Conservation (phyloP, 495 filamentous ascomycete genomes). For the Talaromyces proteolyticus region DNA sequence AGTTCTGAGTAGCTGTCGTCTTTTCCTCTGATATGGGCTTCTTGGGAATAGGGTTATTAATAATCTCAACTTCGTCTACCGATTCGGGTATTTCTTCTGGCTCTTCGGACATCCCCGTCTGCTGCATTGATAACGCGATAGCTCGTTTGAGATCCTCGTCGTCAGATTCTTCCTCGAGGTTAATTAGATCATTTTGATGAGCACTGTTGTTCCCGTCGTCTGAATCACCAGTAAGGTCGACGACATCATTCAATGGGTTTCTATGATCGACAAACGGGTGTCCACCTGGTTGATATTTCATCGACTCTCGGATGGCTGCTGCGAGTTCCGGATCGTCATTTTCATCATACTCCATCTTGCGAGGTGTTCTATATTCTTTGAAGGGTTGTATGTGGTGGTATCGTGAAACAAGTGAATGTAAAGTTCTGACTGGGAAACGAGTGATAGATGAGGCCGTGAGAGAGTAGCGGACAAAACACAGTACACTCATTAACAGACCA, state of each 20-base stretch:
- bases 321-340: not conserved
- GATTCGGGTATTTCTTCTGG: not conserved
- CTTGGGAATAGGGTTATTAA: not conserved
- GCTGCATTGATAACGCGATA: conserved; percentile 46
- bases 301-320: not conserved
- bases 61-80: not conserved
- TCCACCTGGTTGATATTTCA: not conserved
- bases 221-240: conserved; percentile 35
- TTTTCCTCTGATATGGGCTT: not conserved
- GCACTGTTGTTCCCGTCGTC: conserved; percentile 23
- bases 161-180: conserved; percentile 28
- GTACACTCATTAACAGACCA: not conserved
- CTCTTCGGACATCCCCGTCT: conserved; percentile 1
- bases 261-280: not conserved
- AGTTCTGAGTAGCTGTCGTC: not conserved
- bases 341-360: not conserved
- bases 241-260: conserved; percentile 13
- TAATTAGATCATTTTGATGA: conserved; percentile 25
- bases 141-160: conserved; percentile 47
- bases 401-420: not conserved
- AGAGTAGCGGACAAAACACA: not conserved
- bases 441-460: not conserved
- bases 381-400: no score
- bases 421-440: not conserved
- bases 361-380: not conserved